These are phyloP conservation scores for Alternaria hordeiaustralica DNA, from an alignment of 2,329 filamentous ascomycete genomes.

Conservation along the genomic window DNA sequence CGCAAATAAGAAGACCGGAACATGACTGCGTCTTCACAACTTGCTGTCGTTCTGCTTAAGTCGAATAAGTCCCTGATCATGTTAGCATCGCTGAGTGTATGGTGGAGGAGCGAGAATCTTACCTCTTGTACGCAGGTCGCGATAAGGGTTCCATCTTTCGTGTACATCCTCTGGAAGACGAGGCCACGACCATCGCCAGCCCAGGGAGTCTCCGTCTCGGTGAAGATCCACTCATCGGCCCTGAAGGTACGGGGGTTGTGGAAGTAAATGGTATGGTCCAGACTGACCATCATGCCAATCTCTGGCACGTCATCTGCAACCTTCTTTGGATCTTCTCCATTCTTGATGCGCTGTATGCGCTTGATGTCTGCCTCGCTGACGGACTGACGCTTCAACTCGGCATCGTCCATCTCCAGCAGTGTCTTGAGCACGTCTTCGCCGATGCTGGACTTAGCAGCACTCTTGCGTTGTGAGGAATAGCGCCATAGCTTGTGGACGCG, in stretches of 20 bases:
- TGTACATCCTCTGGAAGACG: slow-evolving; percentile 77
- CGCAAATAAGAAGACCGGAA: neutral
- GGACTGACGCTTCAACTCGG: slow-evolving; percentile 50
- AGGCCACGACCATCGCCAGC: slow-evolving; percentile 77
- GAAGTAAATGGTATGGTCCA: slow-evolving; percentile 72
- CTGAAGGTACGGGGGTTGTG: slow-evolving; percentile 58
- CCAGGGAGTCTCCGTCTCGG: slow-evolving; percentile 82
- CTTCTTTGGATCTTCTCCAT: slow-evolving; percentile 55
- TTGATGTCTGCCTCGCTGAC: slow-evolving; percentile 61
- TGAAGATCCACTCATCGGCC: slow-evolving; percentile 76
- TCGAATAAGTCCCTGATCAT: slow-evolving; percentile 17
- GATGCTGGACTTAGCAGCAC: slow-evolving; percentile 46
- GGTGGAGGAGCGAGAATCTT: slow-evolving; percentile 8
- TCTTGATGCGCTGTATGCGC: slow-evolving; percentile 42
- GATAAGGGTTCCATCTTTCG: slow-evolving; percentile 72
- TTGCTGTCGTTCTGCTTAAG: slow-evolving; percentile 22
- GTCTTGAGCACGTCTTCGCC: slow-evolving; percentile 54
- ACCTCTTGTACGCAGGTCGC: slow-evolving; percentile 84
- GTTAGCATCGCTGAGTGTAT: slow-evolving; percentile 6
- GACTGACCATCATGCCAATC: slow-evolving; percentile 83
- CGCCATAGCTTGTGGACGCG: slow-evolving; percentile 82
- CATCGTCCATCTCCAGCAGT: slow-evolving; percentile 54
- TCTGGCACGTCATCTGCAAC: slow-evolving; percentile 58
- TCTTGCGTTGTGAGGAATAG: slow-evolving; percentile 61
- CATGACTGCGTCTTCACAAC: slow-evolving; percentile 1